Evolutionary conservation across 345 rosid genomes (phyloP), one percentile per base, ranked within the genome.

Genomic region (Pistacia integerrima): DNA sequence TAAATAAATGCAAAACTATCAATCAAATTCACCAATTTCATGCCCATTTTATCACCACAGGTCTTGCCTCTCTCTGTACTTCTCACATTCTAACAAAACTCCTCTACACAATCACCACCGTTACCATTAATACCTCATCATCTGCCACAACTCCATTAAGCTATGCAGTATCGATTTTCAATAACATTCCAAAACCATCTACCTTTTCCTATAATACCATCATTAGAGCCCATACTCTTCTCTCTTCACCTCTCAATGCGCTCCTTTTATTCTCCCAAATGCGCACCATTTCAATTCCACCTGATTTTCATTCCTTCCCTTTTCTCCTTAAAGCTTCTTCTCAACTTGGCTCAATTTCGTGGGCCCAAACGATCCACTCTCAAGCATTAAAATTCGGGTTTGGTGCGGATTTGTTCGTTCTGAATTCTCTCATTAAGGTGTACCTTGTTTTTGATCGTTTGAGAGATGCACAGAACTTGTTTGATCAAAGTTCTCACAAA

Each of bases 221-320:
- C 78, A 82, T 93, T 10, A 82, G 97, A 70, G 73, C 80, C 67
- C 87, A 80, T 76, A 74, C 86, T 11, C 89, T 88, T 55, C 86
- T 88, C 80, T 82, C 81, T 7, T 77, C 87, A 68, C 88, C 90
- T 82, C 57, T 81, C 75, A 13, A 69, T n/a, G 88, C 96, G 48
- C 90, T 90, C 69, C 49, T 67, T 61, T 84, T 86, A 76, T 91
- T 91, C 69, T 58, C 77, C 36, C 76, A 83, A 61, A 91, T 93
- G 96, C 87, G 85, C 10, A 83, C 89, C 46, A 36, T 79, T 9
- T 85, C 91, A 17, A 67, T 90, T 71, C 83, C 84, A 56, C 91
- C 88, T 2, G 97, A 93, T 67, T 88, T 82, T 69, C 81, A 90
- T 77, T 82, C 94, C 0, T 85, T 87, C 85, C 93, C 97, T 30